A percentile compares a stretch with the other conserved stretches of the same genome.
phyloP scores from a whole-genome alignment of 2,329 filamentous ascomycete genomes.

The Didymosphaeria variabile region DNA sequence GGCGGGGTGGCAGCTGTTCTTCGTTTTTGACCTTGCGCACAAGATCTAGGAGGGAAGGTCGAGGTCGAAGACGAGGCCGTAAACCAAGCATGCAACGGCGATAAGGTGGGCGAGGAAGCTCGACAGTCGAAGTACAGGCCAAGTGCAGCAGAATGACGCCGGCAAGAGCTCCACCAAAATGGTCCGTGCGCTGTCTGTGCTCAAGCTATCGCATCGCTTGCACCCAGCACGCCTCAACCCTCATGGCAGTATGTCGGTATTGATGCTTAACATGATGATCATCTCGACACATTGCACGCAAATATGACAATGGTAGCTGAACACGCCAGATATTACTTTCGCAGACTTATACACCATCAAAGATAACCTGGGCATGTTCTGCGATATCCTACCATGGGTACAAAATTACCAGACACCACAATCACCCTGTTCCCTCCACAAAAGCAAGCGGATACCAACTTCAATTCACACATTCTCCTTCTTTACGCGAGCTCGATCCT shows the following conservation, averaged over 20 bases:
- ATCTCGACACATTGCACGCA: no score
- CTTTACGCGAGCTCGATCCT: background rate
- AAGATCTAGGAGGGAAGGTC: conserved; percentile 70
- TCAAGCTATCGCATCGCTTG: conserved; percentile 12
- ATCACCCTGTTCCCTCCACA: no score
- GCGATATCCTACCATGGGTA: no score
- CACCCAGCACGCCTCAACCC: conserved; percentile 5
- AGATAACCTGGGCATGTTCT: no score
- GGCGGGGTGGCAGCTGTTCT: conserved; percentile 54
- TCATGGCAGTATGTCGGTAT: no score
- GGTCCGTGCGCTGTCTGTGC: conserved; percentile 14
- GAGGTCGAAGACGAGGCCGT: conserved; percentile 66
- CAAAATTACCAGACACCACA: no score
- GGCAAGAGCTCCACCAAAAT: conserved; percentile 9
- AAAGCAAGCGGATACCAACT: no score
- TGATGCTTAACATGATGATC: no score
- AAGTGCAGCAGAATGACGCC: conserved; percentile 16
- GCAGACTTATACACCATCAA: no score
- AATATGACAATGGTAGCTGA: no score
- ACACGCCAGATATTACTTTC: no score
- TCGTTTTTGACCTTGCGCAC: conserved; percentile 62
- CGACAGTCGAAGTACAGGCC: conserved; percentile 20
- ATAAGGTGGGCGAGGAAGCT: conserved; percentile 25
- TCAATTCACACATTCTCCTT: background rate
- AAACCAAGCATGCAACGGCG: conserved; percentile 64